Percentiles rank a stretch among this genome's conserved stretches.
Conservation (phyloP, 1,284 basidiomycete genomes). For the Cryptococcus sp. region DNA sequence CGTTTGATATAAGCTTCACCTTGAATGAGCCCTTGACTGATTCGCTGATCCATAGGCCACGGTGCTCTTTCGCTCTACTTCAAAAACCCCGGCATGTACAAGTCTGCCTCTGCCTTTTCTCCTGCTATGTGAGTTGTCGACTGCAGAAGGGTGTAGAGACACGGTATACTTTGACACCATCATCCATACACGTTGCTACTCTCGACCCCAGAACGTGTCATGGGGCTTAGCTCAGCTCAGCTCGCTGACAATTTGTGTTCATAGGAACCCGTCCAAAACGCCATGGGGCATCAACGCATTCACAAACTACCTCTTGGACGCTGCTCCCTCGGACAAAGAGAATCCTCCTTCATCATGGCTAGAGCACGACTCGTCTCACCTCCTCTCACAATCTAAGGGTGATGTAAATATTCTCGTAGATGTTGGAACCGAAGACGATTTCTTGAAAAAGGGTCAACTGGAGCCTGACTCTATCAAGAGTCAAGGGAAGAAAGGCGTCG, state of each 20-base stretch:
- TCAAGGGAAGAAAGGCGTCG: constrained; percentile 73
- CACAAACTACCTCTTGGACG: constrained; percentile 68
- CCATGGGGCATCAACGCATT: constrained; percentile 96
- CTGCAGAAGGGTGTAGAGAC: not conserved
- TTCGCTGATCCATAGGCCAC: constrained; percentile 59
- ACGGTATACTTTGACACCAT: too few relatives aligned
- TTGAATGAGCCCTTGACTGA: not conserved
- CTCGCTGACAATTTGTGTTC: not conserved
- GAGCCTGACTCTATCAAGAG: constrained; percentile 84
- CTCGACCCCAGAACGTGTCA: too few relatives aligned
- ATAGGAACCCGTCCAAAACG: constrained; percentile 76
- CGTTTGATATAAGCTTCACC: not conserved
- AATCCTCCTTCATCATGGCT: constrained; percentile 58
- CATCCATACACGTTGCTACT: too few relatives aligned
- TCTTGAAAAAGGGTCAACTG: constrained; percentile 81
- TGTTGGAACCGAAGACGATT: constrained; percentile 83
- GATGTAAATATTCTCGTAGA: constrained; percentile 78
- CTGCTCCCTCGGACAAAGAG: constrained; percentile 21
- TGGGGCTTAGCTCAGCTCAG: too few relatives aligned
- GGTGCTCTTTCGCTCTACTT: constrained; percentile 93
- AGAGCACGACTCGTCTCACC: constrained; percentile 78
- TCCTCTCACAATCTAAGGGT: constrained; percentile 68
- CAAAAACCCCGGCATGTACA: constrained; percentile 67
- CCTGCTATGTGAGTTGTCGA: constrained; percentile 65
- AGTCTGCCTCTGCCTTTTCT: constrained; percentile 89